phyloP scores from a whole-genome alignment of 2,329 filamentous ascomycete species.

The Dactylellina parvicollis region DNA sequence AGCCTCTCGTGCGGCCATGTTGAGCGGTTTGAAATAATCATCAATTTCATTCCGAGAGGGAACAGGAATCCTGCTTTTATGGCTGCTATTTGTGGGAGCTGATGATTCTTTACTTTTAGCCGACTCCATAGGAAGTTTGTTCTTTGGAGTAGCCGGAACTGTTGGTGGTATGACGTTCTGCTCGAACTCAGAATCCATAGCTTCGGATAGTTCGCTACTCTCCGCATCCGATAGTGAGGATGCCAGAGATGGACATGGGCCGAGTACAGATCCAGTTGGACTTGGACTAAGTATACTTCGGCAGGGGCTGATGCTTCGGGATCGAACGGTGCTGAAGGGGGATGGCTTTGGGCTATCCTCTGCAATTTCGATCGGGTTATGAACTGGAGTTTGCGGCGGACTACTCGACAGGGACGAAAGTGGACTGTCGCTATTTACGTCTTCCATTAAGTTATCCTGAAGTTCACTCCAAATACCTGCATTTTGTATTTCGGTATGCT shows the following conservation, averaged over 20 bases:
- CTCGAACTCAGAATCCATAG: not conserved
- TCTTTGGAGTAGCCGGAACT: not conserved
- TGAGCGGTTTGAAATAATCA: not conserved
- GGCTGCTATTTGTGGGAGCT: not conserved
- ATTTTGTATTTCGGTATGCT: conserved; percentile 7
- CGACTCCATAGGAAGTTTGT: not conserved
- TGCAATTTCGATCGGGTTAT: no score
- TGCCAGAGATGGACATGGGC: not conserved
- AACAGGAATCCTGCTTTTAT: not conserved
- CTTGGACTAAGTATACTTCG: no score
- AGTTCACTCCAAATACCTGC: not conserved
- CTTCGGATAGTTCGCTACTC: not conserved
- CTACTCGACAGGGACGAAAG: not conserved
- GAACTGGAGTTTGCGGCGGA: no score
- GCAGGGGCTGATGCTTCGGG: no score
- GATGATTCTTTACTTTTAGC: not conserved
- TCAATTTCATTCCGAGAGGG: not conserved
- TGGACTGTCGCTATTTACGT: not conserved
- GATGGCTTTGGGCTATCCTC: no score
- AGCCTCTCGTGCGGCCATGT: not conserved
- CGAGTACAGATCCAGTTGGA: no score
- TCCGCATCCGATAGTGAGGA: not conserved
- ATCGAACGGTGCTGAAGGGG: no score
- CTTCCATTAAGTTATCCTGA: not conserved
- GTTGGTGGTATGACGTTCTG: not conserved